Evolutionary conservation across 2,329 filamentous ascomycete species (phyloP).

Genomic region (Trichoderma oligosporum): DNA sequence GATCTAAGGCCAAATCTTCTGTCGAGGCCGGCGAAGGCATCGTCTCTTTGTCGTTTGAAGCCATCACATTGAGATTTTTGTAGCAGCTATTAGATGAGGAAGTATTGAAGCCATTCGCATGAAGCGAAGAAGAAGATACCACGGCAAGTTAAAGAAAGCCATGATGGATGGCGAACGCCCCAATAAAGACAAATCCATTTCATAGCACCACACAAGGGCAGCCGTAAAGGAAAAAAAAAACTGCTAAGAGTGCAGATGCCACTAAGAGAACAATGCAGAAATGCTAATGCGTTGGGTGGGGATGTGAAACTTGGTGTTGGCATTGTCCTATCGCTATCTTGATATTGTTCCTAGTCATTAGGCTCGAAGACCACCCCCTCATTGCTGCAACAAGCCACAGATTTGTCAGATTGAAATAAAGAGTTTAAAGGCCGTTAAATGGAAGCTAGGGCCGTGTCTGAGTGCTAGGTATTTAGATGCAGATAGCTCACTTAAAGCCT

Average conservation of each 20-base stretch:
- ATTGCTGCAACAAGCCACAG: not conserved
- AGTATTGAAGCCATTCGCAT: not conserved
- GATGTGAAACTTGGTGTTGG: not conserved
- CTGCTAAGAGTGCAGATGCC: not conserved
- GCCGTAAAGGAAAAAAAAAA: not conserved
- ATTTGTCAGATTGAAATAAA: not conserved
- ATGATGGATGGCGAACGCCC: not conserved
- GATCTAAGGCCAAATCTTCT: not conserved
- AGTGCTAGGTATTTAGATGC: no score
- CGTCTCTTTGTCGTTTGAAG: slow-evolving; percentile 6
- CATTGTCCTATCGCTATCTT: slow-evolving; percentile 15
- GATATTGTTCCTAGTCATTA: slow-evolving; percentile 15
- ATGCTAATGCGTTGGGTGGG: not conserved
- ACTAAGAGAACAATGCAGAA: slow-evolving; percentile 10
- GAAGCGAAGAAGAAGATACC: not conserved
- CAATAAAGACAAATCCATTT: not conserved
- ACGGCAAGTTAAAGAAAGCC: not conserved
- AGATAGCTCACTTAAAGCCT: not conserved
- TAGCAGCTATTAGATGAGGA: not conserved
- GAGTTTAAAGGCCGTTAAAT: not conserved
- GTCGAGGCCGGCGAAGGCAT: not conserved
- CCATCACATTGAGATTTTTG: not conserved
- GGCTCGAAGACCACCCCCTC: not conserved
- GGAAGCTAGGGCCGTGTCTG: no score
- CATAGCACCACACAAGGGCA: not conserved